A percentile compares a stretch with the other conserved stretches of the same genome.
These are phyloP conservation scores for Dendryphion nanum DNA, from an alignment of 2,329 filamentous ascomycete species.

Conservation along the genomic window DNA sequence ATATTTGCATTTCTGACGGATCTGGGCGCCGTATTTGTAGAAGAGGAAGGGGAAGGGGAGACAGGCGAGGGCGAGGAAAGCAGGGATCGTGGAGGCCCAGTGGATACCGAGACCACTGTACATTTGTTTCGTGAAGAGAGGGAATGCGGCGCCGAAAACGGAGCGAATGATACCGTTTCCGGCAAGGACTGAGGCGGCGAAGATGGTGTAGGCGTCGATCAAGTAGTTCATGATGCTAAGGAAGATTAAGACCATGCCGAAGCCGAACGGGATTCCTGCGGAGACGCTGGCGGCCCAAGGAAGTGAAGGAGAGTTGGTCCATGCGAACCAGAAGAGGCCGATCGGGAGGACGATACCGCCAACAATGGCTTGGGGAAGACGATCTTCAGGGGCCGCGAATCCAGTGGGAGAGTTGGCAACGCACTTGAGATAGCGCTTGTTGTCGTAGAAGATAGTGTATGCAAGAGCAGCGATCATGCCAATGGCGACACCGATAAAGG, in stretches of 20 bases:
- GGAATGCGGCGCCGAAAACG: constrained; percentile 74
- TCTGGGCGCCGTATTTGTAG: constrained; percentile 65
- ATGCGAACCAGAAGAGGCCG: constrained; percentile 45
- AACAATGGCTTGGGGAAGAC: constrained; percentile 61
- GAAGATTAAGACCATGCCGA: constrained; percentile 65
- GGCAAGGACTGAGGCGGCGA: constrained; percentile 71
- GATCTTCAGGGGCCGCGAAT: constrained; percentile 64
- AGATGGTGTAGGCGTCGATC: constrained; percentile 62
- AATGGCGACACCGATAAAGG: constrained; percentile 67
- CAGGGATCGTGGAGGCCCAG: constrained; percentile 73
- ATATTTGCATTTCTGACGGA: constrained; percentile 68
- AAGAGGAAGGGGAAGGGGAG: constrained; percentile 75
- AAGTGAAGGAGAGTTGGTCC: constrained; percentile 48
- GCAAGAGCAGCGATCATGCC: constrained; percentile 62
- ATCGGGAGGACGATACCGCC: constrained; percentile 61
- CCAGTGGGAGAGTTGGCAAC: constrained; percentile 50
- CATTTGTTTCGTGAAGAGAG: constrained; percentile 72
- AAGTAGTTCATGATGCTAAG: constrained; percentile 49
- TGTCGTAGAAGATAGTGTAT: constrained; percentile 46
- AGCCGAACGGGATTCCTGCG: constrained; percentile 54
- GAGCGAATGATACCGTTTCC: constrained; percentile 79
- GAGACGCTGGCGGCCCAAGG: constrained; percentile 58
- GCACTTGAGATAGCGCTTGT: constrained; percentile 37
- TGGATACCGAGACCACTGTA: constrained; percentile 57
- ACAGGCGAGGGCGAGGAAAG: constrained; percentile 70